Evolutionary conservation across 1,284 basidiomycete genomes (phyloP).

Genomic region (Fomitopsis betulina): DNA sequence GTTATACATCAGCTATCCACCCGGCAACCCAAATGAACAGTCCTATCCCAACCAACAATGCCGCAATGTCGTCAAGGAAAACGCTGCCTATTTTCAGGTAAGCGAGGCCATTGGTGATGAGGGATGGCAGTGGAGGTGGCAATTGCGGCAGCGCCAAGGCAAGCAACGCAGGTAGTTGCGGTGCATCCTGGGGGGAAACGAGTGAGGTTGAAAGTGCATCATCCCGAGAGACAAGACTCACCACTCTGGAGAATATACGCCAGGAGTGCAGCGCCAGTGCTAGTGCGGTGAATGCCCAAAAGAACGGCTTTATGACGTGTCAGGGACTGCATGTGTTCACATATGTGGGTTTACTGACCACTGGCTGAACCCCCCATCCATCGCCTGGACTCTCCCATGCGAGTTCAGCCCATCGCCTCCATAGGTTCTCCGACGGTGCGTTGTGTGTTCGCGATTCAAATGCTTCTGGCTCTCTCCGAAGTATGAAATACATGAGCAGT

Average conservation of each 20-base stretch:
- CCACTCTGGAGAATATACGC: slow-evolving; percentile 63
- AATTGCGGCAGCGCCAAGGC: slow-evolving; percentile 58
- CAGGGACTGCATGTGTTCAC: slow-evolving; percentile 2
- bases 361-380: slow-evolving; percentile 45
- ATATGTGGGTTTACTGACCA: slow-evolving; percentile 38
- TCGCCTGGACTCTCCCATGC: slow-evolving; percentile 27
- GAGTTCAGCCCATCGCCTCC: slow-evolving; percentile 58
- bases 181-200: slow-evolving; percentile 43
- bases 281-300: slow-evolving; percentile 72
- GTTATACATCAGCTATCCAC: slow-evolving; percentile 32
- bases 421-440: slow-evolving; percentile 27
- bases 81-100: slow-evolving; percentile 62
- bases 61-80: slow-evolving; percentile 66
- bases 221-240: slow-evolving; percentile 33
- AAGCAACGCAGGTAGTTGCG: slow-evolving; percentile 55
- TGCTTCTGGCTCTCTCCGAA: slow-evolving; percentile 56
- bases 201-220: slow-evolving; percentile 1
- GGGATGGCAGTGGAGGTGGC: slow-evolving; percentile 55
- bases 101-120: slow-evolving; percentile 56
- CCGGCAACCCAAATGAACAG: slow-evolving; percentile 52
- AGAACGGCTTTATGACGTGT: slow-evolving; percentile 53
- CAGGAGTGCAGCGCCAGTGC: slow-evolving; percentile 65
- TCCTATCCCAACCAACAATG: slow-evolving; percentile 58
- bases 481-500: slow-evolving; percentile 61
- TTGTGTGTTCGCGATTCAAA: slow-evolving; percentile 26